These are phyloP conservation scores for Penicillium sp. DNA, from an alignment of 2,329 filamentous ascomycete genomes.

Conservation along the genomic window DNA sequence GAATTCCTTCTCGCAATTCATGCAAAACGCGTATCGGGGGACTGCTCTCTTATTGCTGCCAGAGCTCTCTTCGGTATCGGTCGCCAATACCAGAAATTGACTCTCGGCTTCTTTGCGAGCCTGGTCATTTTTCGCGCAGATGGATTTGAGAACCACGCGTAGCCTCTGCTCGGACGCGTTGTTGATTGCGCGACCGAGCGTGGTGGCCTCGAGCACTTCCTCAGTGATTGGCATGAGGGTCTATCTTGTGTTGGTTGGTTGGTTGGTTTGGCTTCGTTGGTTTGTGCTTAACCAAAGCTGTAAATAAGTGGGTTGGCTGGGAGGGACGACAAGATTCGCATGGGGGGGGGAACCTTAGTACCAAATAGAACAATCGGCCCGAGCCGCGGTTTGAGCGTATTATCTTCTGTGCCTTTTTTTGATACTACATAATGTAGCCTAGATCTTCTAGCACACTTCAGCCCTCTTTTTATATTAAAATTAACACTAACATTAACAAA, in stretches of 20 bases:
- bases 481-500: neutral
- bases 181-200: neutral
- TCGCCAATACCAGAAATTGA: neutral
- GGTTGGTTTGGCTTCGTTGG: neutral
- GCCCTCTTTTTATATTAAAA: neutral
- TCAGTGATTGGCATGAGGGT: neutral
- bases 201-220: neutral
- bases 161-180: neutral
- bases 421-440: neutral
- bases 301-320: neutral
- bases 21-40: neutral
- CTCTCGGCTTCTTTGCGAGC: constrained; percentile 2
- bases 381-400: too few relatives aligned
- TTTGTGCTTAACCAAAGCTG: neutral
- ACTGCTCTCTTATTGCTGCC: neutral
- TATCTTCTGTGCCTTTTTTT: neutral
- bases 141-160: neutral
- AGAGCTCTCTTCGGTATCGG: neutral
- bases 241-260: neutral
- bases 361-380: too few relatives aligned
- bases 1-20: neutral
- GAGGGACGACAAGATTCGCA: neutral
- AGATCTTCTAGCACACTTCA: neutral
- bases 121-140: neutral
- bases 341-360: too few relatives aligned